Evolutionary conservation across 495 filamentous ascomycete species (phyloP).

Genomic region (Neurospora sp.): DNA sequence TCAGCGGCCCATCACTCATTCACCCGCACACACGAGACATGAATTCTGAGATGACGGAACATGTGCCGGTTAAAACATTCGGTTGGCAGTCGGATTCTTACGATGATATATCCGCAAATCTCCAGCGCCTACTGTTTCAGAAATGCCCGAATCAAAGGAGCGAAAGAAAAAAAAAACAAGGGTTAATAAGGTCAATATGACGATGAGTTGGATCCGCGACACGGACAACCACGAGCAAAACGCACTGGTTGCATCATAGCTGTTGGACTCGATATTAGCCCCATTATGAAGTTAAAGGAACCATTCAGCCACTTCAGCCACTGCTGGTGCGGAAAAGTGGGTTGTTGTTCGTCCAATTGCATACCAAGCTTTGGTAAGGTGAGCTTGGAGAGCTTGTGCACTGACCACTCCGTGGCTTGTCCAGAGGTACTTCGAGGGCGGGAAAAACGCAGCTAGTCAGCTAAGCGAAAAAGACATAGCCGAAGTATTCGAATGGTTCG

Average conservation of each 20-base stretch:
- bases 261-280: neutral
- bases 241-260: neutral
- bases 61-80: neutral
- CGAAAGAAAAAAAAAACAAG: neutral
- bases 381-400: neutral
- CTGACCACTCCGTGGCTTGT: neutral
- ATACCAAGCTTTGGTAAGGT: neutral
- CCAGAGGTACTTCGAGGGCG: constrained; percentile 1
- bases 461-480: constrained; percentile 16
- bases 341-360: neutral
- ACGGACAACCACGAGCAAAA: neutral
- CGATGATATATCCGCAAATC: neutral
- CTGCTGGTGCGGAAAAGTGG: neutral
- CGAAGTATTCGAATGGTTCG: constrained; percentile 20
- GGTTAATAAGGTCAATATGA: neutral
- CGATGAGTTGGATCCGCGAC: neutral
- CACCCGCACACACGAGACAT: neutral
- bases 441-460: constrained; percentile 6
- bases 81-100: neutral
- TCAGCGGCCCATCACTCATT: neutral
- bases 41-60: neutral
- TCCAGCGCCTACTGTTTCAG: neutral
- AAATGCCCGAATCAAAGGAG: too few relatives aligned
- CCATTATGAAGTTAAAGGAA: neutral
- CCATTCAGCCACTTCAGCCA: neutral